Evolutionary conservation across 2,329 filamentous ascomycete species (phyloP).

Genomic region (Nemania sp.): DNA sequence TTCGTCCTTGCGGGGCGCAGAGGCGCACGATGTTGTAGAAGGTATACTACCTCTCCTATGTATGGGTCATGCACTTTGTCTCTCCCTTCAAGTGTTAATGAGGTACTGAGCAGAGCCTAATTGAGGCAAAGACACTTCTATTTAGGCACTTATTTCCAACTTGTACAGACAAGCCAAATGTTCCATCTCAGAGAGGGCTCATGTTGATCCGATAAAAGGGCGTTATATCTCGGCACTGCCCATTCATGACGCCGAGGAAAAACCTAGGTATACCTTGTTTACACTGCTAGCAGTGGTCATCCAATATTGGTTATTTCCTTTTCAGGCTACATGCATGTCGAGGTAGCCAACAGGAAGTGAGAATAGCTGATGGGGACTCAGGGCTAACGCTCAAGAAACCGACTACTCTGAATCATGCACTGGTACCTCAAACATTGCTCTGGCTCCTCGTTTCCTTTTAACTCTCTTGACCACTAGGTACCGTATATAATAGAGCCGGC

Average conservation of each 20-base stretch:
- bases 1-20: no score
- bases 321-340: conserved; percentile 36
- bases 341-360: conserved; percentile 34
- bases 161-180: no score
- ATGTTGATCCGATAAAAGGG: background rate
- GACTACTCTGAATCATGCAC: conserved; percentile 3
- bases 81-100: background rate
- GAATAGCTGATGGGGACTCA: conserved; percentile 1
- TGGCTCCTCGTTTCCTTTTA: background rate
- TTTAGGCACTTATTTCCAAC: background rate
- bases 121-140: conserved; percentile 1
- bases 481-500: background rate
- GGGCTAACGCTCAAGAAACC: background rate
- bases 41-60: no score
- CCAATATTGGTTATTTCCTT: conserved; percentile 30
- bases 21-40: no score
- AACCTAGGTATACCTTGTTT: background rate
- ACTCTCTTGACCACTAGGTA: background rate
- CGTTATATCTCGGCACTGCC: background rate
- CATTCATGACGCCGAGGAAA: background rate
- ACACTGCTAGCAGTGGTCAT: background rate
- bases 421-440: background rate
- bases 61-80: no score
- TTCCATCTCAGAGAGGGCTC: no score
- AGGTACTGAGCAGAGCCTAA: background rate